Base-by-base conservation (phyloP, 345 rosid genomes). In the Acer campestre region DNA sequence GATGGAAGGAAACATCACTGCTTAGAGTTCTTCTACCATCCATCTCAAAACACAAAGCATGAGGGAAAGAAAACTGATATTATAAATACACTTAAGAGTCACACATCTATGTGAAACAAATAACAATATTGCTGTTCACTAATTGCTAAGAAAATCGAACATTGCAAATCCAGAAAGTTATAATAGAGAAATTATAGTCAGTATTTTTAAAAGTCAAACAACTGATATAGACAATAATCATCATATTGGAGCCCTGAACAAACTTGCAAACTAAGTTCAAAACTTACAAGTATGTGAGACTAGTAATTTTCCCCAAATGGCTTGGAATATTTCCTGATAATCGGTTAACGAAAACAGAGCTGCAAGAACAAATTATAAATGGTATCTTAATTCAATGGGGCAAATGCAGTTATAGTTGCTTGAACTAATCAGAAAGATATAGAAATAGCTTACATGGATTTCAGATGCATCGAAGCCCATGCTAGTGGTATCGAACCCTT, bases 401-500 rank as follows among this genome's bases (percentile, higher is more conserved):
- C 3, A 5, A 49, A 55, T 48, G 5, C 13, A 6, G 68, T 18
- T 65, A 70, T 66, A 80, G n/a, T 10, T 55, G 78, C 80, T 68
- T 38, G 17, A 68, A 48, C 25, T 64, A 16, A 13, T 27, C 44
- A 51, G 23, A 51, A 6, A 40, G 7, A 68, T 11, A 51, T 2
- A 71, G 80, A 69, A 70, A 35, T 12, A 49, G 73, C 93, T 85
- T 74, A 89, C 94, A 92, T 85, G 63, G 13, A 83, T 49, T 76
- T 87, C 56, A 90, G 77, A 23, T 71, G 84, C 78, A 85, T 7
- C 31, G 86, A 79, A 13, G 85, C 89, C 94, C 94, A 92, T 83
- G 84, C 86, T 62, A 46, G 68, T 70, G 94, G 93, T 22, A 92
- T 81, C 17, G 90, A 79, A 35, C 93, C 97, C 73, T 29, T 75